Evolutionary conservation across 2,329 filamentous ascomycete species (phyloP), one percentile per base, ranked within the genome.

Genomic region (Fusarium tupiense): DNA sequence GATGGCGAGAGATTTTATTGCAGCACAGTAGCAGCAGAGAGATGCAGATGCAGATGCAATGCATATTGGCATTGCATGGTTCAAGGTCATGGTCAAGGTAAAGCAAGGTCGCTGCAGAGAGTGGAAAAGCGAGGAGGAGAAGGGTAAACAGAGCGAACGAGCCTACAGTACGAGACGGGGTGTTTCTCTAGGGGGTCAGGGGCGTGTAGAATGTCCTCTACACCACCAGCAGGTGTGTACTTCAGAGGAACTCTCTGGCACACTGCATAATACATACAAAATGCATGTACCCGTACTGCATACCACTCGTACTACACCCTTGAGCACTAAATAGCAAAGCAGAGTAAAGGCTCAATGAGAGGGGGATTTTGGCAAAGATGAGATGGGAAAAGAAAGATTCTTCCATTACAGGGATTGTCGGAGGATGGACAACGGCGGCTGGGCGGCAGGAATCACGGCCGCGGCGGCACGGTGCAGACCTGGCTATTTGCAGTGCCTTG

Each of bases 1-100:
- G 68, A 66, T 62, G 67, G 68, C 71, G 71, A 73, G 71, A 74
- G 71, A 72, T 73, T 73, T 73, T 73, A 72, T 74, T 67, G 38
- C 64, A 64, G 53, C 58, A 41, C 61, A 61, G 53, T 60, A 60
- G 54, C 61, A 74, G 67, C 41, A 67, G 43, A 50, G 44, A 61
- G 26, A 68, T 67, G 46, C 40, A 69, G 56, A 59, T 29, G 56
- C 56, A 59, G 56, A 69, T 69, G 64, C 49, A 66, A 56, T 64
- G 65, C 65, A 67, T 59, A 72, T 46, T 41, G 64, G 54, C 61
- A 73, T 61, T 50, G 40, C 56, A 67, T 68, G 47, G 37, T 68
- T 68, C 71, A 59, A 60, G 71, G 71, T 67, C 68, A 68, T 64
- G 61, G 61, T 41, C 64, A 66, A 58, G 31, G 59, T 26, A 40